These are phyloP conservation scores for Rhodotorula sphaerocarpa DNA, from an alignment of 768 basidiomycete genomes.

Conservation along the genomic window DNA sequence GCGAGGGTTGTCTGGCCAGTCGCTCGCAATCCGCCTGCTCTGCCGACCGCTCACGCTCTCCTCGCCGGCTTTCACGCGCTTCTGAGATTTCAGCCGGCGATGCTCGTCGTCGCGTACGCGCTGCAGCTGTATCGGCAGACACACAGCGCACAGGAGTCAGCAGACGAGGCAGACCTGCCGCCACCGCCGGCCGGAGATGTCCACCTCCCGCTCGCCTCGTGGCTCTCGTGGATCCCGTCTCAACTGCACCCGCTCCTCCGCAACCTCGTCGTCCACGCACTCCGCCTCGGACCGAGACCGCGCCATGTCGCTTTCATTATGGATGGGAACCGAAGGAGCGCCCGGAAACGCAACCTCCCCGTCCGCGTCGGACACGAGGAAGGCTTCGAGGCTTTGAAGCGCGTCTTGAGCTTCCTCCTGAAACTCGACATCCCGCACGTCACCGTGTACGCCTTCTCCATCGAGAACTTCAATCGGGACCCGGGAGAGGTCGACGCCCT, in stretches of 20 bases:
- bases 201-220: constrained; percentile 25
- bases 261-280: constrained; percentile 55
- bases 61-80: too few relatives aligned
- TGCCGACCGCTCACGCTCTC: neutral
- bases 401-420: constrained; percentile 67
- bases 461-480: constrained; percentile 90
- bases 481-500: constrained; percentile 76
- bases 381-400: constrained; percentile 69
- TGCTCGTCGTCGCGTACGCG: too few relatives aligned
- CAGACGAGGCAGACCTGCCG: too few relatives aligned
- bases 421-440: constrained; percentile 71
- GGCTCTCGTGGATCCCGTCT: constrained; percentile 28
- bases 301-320: constrained; percentile 88
- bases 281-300: constrained; percentile 77
- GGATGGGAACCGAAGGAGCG: constrained; percentile 93
- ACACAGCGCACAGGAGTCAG: too few relatives aligned
- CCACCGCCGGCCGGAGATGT: neutral
- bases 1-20: too few relatives aligned
- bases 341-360: constrained; percentile 43
- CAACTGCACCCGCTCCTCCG: constrained; percentile 32
- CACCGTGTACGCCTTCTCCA: constrained; percentile 92
- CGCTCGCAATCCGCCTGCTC: neutral
- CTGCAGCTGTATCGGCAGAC: too few relatives aligned
- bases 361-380: constrained; percentile 59
- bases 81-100: too few relatives aligned